Evolutionary conservation across 345 rosid genomes (phyloP), one percentile per base, ranked within the genome.

Genomic region (Salix purpurea): DNA sequence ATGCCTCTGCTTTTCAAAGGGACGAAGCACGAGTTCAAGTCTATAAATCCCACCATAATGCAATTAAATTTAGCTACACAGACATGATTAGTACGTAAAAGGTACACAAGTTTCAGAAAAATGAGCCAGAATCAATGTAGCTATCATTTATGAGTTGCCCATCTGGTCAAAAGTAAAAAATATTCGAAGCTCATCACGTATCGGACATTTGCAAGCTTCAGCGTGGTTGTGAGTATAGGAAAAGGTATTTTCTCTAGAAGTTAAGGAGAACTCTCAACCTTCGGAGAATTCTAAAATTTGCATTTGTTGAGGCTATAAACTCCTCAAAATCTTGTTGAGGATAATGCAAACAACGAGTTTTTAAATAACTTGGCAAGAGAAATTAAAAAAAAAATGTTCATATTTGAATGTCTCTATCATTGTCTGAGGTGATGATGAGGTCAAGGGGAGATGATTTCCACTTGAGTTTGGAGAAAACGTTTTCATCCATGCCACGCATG

Each of bases 371-470:
- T 21, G 23, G 6, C 21, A 19, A 30, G 6, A 26, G 42, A 30
- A 12, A 1, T 39, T 1, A 67, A 30, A 50, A 32, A 21, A 26
- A 50, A 5, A 50, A 12, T 24, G 6, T 2, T 15, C 44, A 16
- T 8, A 48, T 30, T 19, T 16, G 65, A 52, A 50, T 26, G 14
- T 28, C 74, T 14, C 21, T 70, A 7, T 34, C 18, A 12, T 56
- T 24, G 4, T 70, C 15, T 66, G 77, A 74, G 48, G 80, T 78
- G 81, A 80, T 77, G 79, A 80, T 80, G 84, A 83, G 84, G 85
- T 84, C 82, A 86, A 73, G 73, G 70, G 69, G 64, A 73, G 54
- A 86, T 86, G 85, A 83, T 86, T 71, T 76, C 76, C 86, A 83
- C 86, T 86, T 42, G 73, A 86, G 83, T 74, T 80, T 71, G 74